Evolutionary conservation across 1,284 basidiomycete genomes (phyloP), one percentile per base, ranked within the genome.

Genomic region (Volvariella surrecta): DNA sequence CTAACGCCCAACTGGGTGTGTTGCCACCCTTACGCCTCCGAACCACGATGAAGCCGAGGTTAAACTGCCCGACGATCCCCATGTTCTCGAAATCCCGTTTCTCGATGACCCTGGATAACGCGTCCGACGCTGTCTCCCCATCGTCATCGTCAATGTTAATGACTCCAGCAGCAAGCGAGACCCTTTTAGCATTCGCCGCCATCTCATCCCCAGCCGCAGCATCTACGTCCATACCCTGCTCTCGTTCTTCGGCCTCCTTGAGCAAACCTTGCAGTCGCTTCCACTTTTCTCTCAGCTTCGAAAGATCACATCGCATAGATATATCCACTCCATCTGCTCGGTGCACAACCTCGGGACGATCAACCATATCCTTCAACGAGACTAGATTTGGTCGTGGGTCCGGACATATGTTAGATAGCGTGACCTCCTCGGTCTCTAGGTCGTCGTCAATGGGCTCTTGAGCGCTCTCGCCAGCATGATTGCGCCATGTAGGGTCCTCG

Each of bases 51-150:
- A 99, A 99, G 0, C 94, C 95, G 32, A 88, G 74, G 55, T 99
- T 99, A 63, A 97, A 99, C 62, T 99, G 96, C 0, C 96, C 96
- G 20, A 96, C 52, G 13, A 97, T 66, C 0, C 83, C 67, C 95
- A 99, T 99, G 3, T 53, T 53, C 3, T 61, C 70, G 57, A 99
- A 99, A 62, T 99, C 95, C 1, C 66, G 59, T 62, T 99, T 98
- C 44, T 80, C 74, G 34, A 99, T 93, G 19, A 91, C 81, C 9
- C 94, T 78, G 3, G 89, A 78, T 1, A 99, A 76, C 0, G 83
- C 80, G 32, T 78, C 76, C 13, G 80, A 82, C 0, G 88, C 91
- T 30, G 68, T 66, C 1, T 73, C 71, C 21, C 65, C 59, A 38
- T 82, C 70, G n/a, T n/a, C n/a, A n/a, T n/a, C n/a, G 37, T 81